Evolutionary conservation across 2,329 filamentous ascomycete genomes (phyloP), one percentile per base, ranked within the genome.

Genomic region (Penicillium concentricum): DNA sequence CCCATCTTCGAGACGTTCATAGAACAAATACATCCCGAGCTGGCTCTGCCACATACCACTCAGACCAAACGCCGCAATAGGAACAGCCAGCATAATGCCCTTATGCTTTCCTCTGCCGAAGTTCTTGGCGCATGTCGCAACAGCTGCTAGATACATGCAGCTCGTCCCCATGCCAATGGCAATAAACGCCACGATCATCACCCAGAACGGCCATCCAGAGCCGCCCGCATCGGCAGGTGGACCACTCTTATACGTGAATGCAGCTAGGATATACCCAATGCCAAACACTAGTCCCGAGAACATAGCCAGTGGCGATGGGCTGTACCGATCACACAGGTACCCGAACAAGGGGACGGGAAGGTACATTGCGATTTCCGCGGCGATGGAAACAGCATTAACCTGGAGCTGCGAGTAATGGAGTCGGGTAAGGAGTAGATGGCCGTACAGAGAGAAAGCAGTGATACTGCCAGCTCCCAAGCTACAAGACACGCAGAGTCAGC

Each of bases 51-150:
- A 96, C 89, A 99, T 93, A 46, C 92, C 92, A 69, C 92, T 96
- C 55, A 99, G 75, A 0, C 94, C 94, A 72, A 97, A 96, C 7
- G 90, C 88, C 0, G 94, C 91, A 72, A 97, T 97, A 1, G 94
- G 94, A 58, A 91, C 82, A 1, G 93, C 92, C 54, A 99, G 81
- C 58, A 95, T 93, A 49, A 99, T 78, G 0, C 94, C 94, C 67
- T 93, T 89, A 69, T 95, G 88, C 69, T 88, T 90, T 4, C 92
- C 91, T 59, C 89, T 87, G 47, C 92, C 92, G 76, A 97, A 99
- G 77, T 97, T 99, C 85, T 99, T 99, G 35, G 94, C 94, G 70
- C 92, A 96, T 0, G 93, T 96, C 7, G 93, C 93, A n/a, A 99
- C 88, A 2, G 91, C 88, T 49, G 87, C 84, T 54, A 97, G 81